Percentiles rank a stretch among this genome's conserved stretches.
Evolutionary conservation across 768 basidiomycete genomes (phyloP).

Genomic region (Leccinum broughii): DNA sequence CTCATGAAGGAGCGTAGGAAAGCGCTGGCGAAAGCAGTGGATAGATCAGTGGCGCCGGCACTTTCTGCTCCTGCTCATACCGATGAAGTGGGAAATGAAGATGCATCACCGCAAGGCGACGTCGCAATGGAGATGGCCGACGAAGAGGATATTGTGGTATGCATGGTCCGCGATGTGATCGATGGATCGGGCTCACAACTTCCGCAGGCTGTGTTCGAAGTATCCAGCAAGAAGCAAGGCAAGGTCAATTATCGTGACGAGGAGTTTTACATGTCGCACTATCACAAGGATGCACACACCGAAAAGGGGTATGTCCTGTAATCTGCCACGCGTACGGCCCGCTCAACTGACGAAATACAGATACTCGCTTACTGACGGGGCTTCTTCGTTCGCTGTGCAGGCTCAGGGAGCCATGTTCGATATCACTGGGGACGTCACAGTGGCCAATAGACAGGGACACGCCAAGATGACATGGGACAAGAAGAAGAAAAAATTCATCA

Average conservation of each 20-base stretch:
- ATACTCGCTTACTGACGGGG: slow-evolving; percentile 87
- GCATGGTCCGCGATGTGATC: slow-evolving; percentile 6
- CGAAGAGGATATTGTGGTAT: slow-evolving; percentile 74
- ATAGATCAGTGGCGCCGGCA: slow-evolving; percentile 41
- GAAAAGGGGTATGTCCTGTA: slow-evolving; percentile 79
- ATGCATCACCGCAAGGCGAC: slow-evolving; percentile 27
- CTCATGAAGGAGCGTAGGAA: slow-evolving; percentile 90
- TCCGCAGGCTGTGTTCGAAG: slow-evolving; percentile 66
- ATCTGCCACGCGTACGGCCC: background rate
- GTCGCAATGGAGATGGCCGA: slow-evolving; percentile 67
- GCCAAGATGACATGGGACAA: slow-evolving; percentile 83
- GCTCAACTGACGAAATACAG: slow-evolving; percentile 38
- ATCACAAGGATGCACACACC: slow-evolving; percentile 80
- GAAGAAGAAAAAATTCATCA: slow-evolving; percentile 92
- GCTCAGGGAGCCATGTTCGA: slow-evolving; percentile 81
- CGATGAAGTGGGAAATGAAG: slow-evolving; percentile 37
- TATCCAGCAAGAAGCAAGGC: slow-evolving; percentile 42
- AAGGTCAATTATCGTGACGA: slow-evolving; percentile 67
- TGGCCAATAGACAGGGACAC: slow-evolving; percentile 59
- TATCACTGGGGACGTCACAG: slow-evolving; percentile 69
- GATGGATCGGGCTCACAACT: slow-evolving; percentile 6
- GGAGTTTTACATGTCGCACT: slow-evolving; percentile 91
- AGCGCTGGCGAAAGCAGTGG: slow-evolving; percentile 65
- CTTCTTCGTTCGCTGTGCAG: slow-evolving; percentile 82
- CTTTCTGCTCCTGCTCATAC: slow-evolving; percentile 33